Evolutionary conservation across 108 stramenopile species (phyloP).

Genomic region (Thalassiosira profunda): DNA sequence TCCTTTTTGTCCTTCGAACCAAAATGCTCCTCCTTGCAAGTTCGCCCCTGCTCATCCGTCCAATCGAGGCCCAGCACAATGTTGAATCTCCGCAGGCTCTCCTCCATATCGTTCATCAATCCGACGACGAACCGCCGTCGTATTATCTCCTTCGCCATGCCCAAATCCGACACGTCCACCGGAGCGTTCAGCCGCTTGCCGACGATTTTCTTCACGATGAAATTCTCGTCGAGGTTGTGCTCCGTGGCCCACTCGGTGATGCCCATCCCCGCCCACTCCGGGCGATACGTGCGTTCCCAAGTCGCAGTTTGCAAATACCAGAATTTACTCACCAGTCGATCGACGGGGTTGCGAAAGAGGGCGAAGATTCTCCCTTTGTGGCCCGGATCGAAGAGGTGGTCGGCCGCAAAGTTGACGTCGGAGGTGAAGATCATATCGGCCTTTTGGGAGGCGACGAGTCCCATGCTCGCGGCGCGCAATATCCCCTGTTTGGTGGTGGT

Average conservation of each 20-base stretch:
- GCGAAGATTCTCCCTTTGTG: constrained; percentile 45
- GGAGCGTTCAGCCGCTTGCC: constrained; percentile 18
- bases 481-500: constrained; percentile 47
- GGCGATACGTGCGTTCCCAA: constrained; percentile 48
- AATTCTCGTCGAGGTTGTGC: constrained; percentile 23
- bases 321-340: constrained; percentile 41
- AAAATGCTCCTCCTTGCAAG: constrained; percentile 36
- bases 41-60: constrained; percentile 11
- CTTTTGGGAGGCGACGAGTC: constrained; percentile 26
- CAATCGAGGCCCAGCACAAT: constrained; percentile 32
- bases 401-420: constrained; percentile 40
- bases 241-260: constrained; percentile 45
- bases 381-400: constrained; percentile 34
- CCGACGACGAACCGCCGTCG: constrained; percentile 50
- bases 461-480: constrained; percentile 29
- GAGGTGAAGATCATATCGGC: constrained; percentile 56
- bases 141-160: constrained; percentile 48
- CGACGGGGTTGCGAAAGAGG: constrained; percentile 49
- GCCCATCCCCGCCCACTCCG: constrained; percentile 37
- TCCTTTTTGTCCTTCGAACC: constrained; percentile 1
- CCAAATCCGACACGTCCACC: constrained; percentile 25
- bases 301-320: constrained; percentile 47
- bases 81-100: constrained; percentile 43
- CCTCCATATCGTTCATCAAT: constrained; percentile 41
- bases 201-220: constrained; percentile 29